Conservation (phyloP, 2,329 filamentous ascomycete species). For the Fusarium odoratissimum region DNA sequence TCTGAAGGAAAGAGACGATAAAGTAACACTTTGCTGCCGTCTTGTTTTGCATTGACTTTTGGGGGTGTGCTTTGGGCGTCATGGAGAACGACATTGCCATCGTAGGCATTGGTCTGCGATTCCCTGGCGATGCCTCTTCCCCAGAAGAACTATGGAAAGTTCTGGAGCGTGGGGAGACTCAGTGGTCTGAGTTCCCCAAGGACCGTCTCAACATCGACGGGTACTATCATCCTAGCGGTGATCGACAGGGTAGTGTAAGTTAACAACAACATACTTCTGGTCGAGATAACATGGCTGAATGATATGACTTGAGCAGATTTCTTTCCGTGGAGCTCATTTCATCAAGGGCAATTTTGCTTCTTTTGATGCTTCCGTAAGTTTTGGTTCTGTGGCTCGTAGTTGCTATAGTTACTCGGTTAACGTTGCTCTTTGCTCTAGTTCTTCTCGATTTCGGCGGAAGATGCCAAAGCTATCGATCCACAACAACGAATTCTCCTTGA, state of each 20-base stretch:
- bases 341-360: constrained; percentile 58
- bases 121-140: constrained; percentile 61
- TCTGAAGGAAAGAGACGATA: background rate
- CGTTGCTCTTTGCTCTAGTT: constrained; percentile 53
- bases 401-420: background rate
- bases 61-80: background rate
- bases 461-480: constrained; percentile 65
- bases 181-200: constrained; percentile 61
- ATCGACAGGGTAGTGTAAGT: constrained; percentile 61
- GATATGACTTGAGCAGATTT: constrained; percentile 49
- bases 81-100: constrained; percentile 62
- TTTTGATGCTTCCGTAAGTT: constrained; percentile 62
- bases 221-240: constrained; percentile 65
- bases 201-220: constrained; percentile 63
- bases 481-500: constrained; percentile 65
- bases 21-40: background rate
- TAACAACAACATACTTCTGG: background rate
- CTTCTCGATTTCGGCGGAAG: constrained; percentile 61
- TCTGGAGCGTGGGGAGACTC: constrained; percentile 55
- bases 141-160: constrained; percentile 63
- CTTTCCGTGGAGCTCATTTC: constrained; percentile 63
- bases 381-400: background rate
- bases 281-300: constrained; percentile 23
- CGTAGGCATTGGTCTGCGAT: constrained; percentile 63
- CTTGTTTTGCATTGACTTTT: background rate